phyloP scores from a whole-genome alignment of 108 stramenopile species.

The Hondaea fermentalgiana region DNA sequence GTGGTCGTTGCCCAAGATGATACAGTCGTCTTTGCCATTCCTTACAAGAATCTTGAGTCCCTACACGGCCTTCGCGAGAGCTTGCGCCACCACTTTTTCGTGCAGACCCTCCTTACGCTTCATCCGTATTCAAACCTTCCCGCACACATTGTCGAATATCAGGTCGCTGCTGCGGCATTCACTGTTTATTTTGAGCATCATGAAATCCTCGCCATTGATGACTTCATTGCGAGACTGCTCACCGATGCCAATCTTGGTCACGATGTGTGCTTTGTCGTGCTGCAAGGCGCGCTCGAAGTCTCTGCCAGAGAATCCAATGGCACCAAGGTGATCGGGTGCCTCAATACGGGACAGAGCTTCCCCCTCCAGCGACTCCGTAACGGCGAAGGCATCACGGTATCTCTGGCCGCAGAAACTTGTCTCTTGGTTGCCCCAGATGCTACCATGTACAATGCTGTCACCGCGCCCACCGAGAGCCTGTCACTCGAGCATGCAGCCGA shows the following conservation, averaged over 20 bases:
- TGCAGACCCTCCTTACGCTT: neutral
- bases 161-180: neutral
- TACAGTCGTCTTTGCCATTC: neutral
- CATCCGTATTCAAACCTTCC: neutral
- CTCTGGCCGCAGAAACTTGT: neutral
- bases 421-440: neutral
- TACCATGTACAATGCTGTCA: neutral
- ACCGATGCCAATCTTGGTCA: neutral
- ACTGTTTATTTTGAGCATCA: neutral
- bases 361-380: neutral
- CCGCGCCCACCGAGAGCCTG: neutral
- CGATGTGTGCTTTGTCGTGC: neutral
- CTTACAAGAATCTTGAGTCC: neutral
- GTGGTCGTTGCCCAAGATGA: neutral
- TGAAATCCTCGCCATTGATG: neutral
- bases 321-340: neutral
- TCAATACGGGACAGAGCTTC: neutral
- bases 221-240: neutral
- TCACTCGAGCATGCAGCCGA: neutral
- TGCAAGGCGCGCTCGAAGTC: neutral
- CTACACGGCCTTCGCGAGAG: neutral
- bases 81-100: neutral
- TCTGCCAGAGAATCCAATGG: neutral
- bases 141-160: neutral
- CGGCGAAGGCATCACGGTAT: neutral